Conservation (phyloP, 352 stramenopile genomes). For the Thraustochytrium sp. region DNA sequence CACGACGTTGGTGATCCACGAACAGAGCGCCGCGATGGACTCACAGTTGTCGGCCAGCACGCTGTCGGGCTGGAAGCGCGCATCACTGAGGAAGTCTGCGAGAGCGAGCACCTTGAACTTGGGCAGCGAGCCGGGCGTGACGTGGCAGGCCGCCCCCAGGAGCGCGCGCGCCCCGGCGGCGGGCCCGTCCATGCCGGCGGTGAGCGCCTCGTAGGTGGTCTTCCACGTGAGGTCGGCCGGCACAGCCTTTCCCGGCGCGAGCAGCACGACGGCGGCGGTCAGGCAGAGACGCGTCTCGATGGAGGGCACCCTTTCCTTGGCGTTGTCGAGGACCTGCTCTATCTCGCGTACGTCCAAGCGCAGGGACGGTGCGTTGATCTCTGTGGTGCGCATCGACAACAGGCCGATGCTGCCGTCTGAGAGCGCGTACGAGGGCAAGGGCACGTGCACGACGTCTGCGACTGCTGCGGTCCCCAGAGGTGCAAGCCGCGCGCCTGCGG, state of each 20-base stretch:
- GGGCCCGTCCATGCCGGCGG: not conserved
- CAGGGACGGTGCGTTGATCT: not conserved
- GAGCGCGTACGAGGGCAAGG: not conserved
- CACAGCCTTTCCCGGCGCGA: slow-evolving; percentile 3
- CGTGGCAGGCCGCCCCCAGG: not conserved
- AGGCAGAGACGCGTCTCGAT: not conserved
- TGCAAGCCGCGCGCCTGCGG: not conserved
- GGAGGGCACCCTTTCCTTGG: not conserved
- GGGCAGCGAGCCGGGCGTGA: not conserved
- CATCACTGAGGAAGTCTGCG: slow-evolving; percentile 15
- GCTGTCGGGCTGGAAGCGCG: not conserved
- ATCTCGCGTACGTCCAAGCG: not conserved
- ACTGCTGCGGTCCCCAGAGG: not conserved
- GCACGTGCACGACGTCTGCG: not conserved
- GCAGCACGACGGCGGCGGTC: slow-evolving; percentile 7
- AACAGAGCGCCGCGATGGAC: slow-evolving; percentile 16
- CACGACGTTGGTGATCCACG: slow-evolving; percentile 31
- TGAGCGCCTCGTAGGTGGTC: not conserved
- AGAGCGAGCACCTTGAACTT: slow-evolving; percentile 9
- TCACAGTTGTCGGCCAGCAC: not conserved
- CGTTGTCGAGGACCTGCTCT: not conserved
- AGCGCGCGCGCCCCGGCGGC: not conserved
- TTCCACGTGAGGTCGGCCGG: not conserved
- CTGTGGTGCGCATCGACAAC: not conserved
- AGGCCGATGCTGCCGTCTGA: not conserved